A percentile compares a stretch with the other conserved stretches of the same genome.
phyloP scores from a whole-genome alignment of 2,329 filamentous ascomycete genomes.

The Venturia asperata region DNA sequence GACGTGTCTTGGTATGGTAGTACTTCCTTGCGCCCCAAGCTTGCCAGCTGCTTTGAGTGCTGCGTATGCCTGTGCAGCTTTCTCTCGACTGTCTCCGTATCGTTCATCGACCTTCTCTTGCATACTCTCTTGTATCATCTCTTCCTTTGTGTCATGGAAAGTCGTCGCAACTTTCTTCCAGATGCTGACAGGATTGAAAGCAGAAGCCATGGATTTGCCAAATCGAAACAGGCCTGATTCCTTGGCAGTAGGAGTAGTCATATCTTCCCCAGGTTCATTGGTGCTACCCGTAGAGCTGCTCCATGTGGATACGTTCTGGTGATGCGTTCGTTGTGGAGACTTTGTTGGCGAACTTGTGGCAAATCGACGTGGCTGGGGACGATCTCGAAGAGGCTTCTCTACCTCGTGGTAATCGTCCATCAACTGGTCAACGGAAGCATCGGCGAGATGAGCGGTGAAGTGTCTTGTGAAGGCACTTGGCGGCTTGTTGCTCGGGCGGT shows the following conservation, averaged over 20 bases:
- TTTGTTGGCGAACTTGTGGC: neutral
- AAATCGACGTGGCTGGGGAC: neutral
- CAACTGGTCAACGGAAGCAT: constrained; percentile 28
- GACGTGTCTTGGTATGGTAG: neutral
- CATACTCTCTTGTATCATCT: constrained; percentile 32
- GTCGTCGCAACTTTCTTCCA: constrained; percentile 38
- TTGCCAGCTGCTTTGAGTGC: constrained; percentile 46
- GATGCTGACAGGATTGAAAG: constrained; percentile 47
- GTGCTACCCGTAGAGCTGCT: neutral
- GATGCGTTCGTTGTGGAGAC: constrained; percentile 7
- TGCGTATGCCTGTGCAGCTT: constrained; percentile 17
- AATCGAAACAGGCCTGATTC: constrained; percentile 46
- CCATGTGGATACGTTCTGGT: neutral
- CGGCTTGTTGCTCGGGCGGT: constrained; percentile 64
- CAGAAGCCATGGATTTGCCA: constrained; percentile 47
- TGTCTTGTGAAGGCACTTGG: constrained; percentile 58
- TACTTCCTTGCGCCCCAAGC: constrained; percentile 12
- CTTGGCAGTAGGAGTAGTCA: neutral
- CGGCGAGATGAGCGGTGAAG: constrained; percentile 27
- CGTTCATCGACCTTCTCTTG: constrained; percentile 32
- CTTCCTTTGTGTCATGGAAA: constrained; percentile 42
- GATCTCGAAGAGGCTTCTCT: constrained; percentile 9
- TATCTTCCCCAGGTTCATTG: neutral
- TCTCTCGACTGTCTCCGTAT: neutral
- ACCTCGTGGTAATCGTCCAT: constrained; percentile 31